These are phyloP conservation scores for Ceratorhiza oryzae-sativae DNA, from an alignment of 1,284 basidiomycete genomes.

Conservation along the genomic window DNA sequence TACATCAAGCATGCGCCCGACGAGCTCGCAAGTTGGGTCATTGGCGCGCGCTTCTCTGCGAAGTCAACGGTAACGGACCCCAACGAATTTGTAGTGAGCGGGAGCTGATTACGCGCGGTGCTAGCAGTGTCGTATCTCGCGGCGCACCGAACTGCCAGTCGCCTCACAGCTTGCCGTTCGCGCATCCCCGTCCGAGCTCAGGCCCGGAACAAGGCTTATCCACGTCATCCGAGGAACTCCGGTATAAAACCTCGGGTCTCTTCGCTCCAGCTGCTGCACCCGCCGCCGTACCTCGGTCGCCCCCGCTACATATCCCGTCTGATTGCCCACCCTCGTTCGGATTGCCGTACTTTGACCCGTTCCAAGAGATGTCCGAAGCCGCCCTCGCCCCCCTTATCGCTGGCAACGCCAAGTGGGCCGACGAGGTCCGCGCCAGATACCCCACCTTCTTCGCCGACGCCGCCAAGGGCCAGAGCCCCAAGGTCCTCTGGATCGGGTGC, in stretches of 20 bases:
- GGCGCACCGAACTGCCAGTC: conserved; percentile 1
- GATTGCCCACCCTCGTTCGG: conserved; percentile 1
- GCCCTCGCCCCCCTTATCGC: conserved; percentile 58
- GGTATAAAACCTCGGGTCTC: conserved; percentile 33
- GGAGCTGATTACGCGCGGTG: conserved; percentile 10
- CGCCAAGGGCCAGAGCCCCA: conserved; percentile 73
- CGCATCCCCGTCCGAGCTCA: conserved; percentile 8
- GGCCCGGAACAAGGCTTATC: conserved; percentile 20
- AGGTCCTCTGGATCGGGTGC: conserved; percentile 78
- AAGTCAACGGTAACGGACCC: conserved; percentile 35
- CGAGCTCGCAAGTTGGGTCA: conserved; percentile 12
- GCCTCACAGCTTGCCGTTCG: conserved; percentile 24
- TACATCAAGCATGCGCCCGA: conserved; percentile 23
- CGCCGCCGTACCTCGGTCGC: conserved; percentile 35
- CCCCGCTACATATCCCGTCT: background rate
- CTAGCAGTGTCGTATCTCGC: conserved; percentile 15
- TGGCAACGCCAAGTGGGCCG: conserved; percentile 68
- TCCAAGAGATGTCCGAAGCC: conserved; percentile 34
- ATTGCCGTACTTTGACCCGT: conserved; percentile 24
- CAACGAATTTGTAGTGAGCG: conserved; percentile 37
- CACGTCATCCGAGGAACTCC: conserved; percentile 30
- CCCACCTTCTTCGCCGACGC: conserved; percentile 68
- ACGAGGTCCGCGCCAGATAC: conserved; percentile 61
- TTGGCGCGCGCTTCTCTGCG: conserved; percentile 34
- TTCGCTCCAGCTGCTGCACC: conserved; percentile 36